Percentiles rank a stretch among this genome's conserved stretches.
phyloP scores from a whole-genome alignment of 768 basidiomycete species.

The Kwoniella europaea region DNA sequence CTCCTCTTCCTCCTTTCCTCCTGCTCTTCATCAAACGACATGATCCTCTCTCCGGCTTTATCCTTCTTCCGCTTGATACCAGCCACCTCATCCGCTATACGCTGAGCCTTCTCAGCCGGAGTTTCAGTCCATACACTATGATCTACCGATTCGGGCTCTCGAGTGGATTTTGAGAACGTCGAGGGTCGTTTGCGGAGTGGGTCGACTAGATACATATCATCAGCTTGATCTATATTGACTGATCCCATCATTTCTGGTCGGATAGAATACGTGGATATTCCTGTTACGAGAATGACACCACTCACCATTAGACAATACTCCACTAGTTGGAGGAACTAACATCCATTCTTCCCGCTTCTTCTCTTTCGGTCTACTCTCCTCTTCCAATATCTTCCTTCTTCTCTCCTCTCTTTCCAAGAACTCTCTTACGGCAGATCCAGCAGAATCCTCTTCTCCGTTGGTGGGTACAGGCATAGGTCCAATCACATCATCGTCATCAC shows the following conservation, averaged over 20 bases:
- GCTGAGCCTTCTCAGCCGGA: conserved; percentile 85
- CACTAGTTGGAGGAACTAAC: conserved; percentile 86
- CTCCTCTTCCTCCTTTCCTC: conserved; percentile 63
- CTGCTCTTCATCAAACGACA: conserved; percentile 21
- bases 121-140: conserved; percentile 95
- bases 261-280: not conserved
- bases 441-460: conserved; percentile 57
- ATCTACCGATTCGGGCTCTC: conserved; percentile 59
- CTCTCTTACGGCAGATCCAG: conserved; percentile 69
- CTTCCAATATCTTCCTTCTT: conserved; percentile 71
- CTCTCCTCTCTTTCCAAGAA: conserved; percentile 86
- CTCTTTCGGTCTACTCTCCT: conserved; percentile 28
- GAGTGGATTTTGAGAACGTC: conserved; percentile 39
- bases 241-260: not conserved
- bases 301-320: conserved; percentile 76
- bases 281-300: not conserved
- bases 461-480: conserved; percentile 79
- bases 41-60: conserved; percentile 56
- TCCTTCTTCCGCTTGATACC: conserved; percentile 79
- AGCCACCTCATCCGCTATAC: conserved; percentile 91
- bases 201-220: conserved; percentile 68
- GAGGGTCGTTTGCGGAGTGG: conserved; percentile 63
- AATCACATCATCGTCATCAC: conserved; percentile 73
- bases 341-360: conserved; percentile 97
- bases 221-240: not conserved